phyloP scores from a whole-genome alignment of 768 basidiomycete species.

The Gymnopilus dilepis region DNA sequence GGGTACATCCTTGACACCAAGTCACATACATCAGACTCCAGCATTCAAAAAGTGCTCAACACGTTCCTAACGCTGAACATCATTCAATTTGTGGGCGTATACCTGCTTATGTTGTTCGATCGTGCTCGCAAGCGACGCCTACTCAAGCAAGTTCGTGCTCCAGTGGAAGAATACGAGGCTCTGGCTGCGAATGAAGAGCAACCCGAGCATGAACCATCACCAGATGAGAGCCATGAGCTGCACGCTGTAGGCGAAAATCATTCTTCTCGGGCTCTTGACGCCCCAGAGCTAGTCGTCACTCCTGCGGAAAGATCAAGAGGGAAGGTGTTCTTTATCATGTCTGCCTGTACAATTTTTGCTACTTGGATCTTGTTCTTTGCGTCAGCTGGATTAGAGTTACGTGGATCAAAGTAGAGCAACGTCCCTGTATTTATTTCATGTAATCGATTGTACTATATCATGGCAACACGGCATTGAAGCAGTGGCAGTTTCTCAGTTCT shows the following conservation, averaged over 20 bases:
- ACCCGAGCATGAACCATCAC: neutral
- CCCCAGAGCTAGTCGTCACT: slow-evolving; percentile 4
- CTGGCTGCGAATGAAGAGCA: slow-evolving; percentile 4
- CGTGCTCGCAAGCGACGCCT: neutral
- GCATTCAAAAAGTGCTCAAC: slow-evolving; percentile 19
- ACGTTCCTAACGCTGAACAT: slow-evolving; percentile 14
- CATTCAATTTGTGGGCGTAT: slow-evolving; percentile 14
- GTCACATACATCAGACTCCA: slow-evolving; percentile 1
- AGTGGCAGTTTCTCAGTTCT: too few species aligned
- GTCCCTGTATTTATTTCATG: neutral
- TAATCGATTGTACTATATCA: neutral
- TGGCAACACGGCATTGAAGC: too few species aligned
- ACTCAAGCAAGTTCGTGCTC: neutral
- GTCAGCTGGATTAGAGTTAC: slow-evolving; percentile 12
- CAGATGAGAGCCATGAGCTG: slow-evolving; percentile 7
- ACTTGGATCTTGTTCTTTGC: slow-evolving; percentile 14
- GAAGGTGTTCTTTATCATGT: slow-evolving; percentile 11
- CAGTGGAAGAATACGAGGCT: slow-evolving; percentile 13
- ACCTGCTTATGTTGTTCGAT: slow-evolving; percentile 17
- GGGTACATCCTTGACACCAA: slow-evolving; percentile 13
- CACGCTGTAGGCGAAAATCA: neutral
- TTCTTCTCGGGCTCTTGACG: neutral
- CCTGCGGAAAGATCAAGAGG: slow-evolving; percentile 7
- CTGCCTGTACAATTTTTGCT: slow-evolving; percentile 2
- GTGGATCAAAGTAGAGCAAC: neutral